Conservation (phyloP, 345 rosid species). For the Psidium guajava region DNA sequence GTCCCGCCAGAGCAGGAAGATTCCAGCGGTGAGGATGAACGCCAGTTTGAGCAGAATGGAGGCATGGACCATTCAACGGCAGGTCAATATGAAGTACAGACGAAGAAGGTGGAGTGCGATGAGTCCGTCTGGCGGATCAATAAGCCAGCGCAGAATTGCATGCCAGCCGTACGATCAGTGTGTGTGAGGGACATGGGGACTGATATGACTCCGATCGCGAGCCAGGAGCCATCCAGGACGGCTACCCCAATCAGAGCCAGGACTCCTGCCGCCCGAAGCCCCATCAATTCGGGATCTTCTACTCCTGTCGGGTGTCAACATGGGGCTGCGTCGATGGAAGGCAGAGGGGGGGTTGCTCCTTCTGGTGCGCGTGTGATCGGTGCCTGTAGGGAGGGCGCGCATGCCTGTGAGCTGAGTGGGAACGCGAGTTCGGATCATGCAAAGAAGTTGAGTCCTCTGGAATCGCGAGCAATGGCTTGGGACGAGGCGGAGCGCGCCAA, state of each 20-base stretch:
- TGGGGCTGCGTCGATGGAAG: conserved; percentile 9
- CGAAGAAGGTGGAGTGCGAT: conserved; percentile 72
- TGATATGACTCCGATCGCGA: conserved; percentile 89
- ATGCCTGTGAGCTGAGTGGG: background rate
- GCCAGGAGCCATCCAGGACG: conserved; percentile 91
- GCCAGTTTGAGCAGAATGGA: conserved; percentile 24
- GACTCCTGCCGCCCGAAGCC: conserved; percentile 68
- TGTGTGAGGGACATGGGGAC: conserved; percentile 95
- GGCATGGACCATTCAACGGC: background rate
- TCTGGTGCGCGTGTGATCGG: conserved; percentile 5
- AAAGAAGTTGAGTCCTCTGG: conserved; percentile 39
- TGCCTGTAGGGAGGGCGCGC: background rate
- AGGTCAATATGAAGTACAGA: conserved; percentile 28
- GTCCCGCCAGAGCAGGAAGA: conserved; percentile 64
- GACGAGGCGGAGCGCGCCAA: conserved; percentile 92
- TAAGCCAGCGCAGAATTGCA: conserved; percentile 30
- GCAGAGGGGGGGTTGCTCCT: conserved; percentile 8
- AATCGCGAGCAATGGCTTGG: conserved; percentile 78
- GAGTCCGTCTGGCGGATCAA: conserved; percentile 52
- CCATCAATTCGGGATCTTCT: conserved; percentile 64
- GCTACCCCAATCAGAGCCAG: conserved; percentile 74
- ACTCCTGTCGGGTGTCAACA: conserved; percentile 48
- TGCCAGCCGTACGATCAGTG: conserved; percentile 46
- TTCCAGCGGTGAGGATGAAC: conserved; percentile 37
- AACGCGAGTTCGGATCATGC: conserved; percentile 16